A percentile compares a stretch with the other conserved stretches of the same genome.
phyloP scores from a whole-genome alignment of 371 early-diverging fungal genomes.

The Mortierella sp. region DNA sequence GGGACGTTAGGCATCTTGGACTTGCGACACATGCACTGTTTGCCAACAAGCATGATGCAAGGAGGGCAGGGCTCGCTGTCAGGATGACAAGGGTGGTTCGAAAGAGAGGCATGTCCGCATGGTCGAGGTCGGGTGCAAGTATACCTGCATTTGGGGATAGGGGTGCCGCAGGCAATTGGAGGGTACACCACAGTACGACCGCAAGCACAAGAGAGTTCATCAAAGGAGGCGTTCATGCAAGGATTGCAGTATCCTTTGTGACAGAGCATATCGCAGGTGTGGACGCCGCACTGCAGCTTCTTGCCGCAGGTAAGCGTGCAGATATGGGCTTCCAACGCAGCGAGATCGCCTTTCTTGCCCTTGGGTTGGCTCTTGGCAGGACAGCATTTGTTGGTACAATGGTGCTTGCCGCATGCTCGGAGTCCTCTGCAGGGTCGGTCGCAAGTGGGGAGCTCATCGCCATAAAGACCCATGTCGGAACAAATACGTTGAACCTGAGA shows the following conservation, averaged over 20 bases:
- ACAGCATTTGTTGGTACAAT: constrained; percentile 71
- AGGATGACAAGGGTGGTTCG: constrained; percentile 83
- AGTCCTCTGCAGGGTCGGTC: constrained; percentile 72
- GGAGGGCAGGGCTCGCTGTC: constrained; percentile 84
- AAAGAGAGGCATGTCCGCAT: constrained; percentile 80
- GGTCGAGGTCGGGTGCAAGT: constrained; percentile 74
- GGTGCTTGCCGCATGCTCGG: constrained; percentile 79
- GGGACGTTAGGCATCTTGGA: constrained; percentile 78
- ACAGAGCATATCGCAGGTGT: constrained; percentile 77
- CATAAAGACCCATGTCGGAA: constrained; percentile 44
- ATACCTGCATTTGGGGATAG: constrained; percentile 76
- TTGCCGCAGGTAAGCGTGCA: constrained; percentile 78
- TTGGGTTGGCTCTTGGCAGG: constrained; percentile 62
- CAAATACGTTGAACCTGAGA: constrained; percentile 67
- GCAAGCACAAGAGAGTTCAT: constrained; percentile 83
- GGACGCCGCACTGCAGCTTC: constrained; percentile 77
- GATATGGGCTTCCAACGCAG: constrained; percentile 31
- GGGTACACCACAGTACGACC: constrained; percentile 81
- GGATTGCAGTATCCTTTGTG: constrained; percentile 82
- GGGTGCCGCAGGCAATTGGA: constrained; percentile 83
- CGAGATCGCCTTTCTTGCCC: constrained; percentile 17
- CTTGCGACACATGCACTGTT: constrained; percentile 82
- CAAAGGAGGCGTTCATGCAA: constrained; percentile 76
- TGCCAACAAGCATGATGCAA: constrained; percentile 75
- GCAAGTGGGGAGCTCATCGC: constrained; percentile 68